A percentile compares a stretch with the other conserved stretches of the same genome.
phyloP scores from a whole-genome alignment of 2,329 filamentous ascomycete species.

The Amphichorda felina region DNA sequence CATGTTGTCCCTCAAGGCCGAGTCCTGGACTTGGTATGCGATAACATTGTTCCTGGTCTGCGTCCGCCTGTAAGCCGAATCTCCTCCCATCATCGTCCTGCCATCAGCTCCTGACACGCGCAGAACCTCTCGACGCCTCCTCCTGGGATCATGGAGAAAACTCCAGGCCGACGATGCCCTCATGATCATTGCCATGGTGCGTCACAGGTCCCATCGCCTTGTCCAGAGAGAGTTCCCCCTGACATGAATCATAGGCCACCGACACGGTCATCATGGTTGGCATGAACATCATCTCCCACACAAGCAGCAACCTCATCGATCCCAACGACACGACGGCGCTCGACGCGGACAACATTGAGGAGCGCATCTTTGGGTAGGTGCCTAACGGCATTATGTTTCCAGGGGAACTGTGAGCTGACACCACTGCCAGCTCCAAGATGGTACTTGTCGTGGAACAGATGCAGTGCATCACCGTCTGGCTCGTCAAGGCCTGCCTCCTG shows the following conservation, averaged over 20 bases:
- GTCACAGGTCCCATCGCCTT: background rate
- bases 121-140: constrained; percentile 5
- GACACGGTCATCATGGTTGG: constrained; percentile 42
- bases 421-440: constrained; percentile 41
- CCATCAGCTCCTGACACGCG: background rate
- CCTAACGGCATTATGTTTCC: too few species aligned
- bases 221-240: background rate
- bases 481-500: constrained; percentile 43
- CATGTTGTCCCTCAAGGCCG: constrained; percentile 4
- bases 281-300: constrained; percentile 41
- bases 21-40: constrained; percentile 6
- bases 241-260: constrained; percentile 23
- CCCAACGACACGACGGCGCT: constrained; percentile 29
- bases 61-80: constrained; percentile 4
- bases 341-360: constrained; percentile 28
- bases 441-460: constrained; percentile 50
- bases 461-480: constrained; percentile 47
- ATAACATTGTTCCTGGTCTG: constrained; percentile 4
- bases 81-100: background rate
- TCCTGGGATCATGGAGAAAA: constrained; percentile 5
- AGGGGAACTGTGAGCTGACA: too few species aligned
- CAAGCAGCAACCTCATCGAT: constrained; percentile 48
- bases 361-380: constrained; percentile 31
- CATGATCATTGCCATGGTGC: constrained; percentile 4
- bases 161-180: constrained; percentile 6